Percentiles rank a stretch among this genome's conserved stretches.
Conservation (phyloP, 108 stramenopile species). For the Fragilaria crotonensis region DNA sequence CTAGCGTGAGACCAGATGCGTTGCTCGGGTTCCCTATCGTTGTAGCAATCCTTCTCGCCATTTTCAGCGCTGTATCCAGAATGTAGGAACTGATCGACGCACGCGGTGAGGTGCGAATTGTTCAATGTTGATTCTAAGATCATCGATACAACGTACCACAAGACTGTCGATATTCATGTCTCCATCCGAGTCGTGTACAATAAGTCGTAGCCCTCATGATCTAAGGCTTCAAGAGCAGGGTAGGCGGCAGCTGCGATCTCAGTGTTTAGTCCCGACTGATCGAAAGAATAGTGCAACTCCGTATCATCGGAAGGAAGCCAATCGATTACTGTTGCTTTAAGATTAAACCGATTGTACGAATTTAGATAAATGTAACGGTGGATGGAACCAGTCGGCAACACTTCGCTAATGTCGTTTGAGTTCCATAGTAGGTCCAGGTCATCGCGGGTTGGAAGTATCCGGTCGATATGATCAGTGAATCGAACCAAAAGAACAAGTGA, state of each 20-base stretch:
- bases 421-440: conserved; percentile 33
- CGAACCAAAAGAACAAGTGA: not conserved
- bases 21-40: conserved; percentile 6
- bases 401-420: not conserved
- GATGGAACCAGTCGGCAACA: not conserved
- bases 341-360: conserved; percentile 12
- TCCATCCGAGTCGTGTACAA: conserved; percentile 1
- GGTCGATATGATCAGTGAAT: conserved; percentile 4
- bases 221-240: conserved; percentile 5
- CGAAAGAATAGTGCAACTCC: conserved; percentile 9
- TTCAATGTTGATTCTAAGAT: not conserved
- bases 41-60: conserved; percentile 19
- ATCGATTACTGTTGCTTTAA: conserved; percentile 13
- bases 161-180: conserved; percentile 7
- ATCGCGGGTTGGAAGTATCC: conserved; percentile 19
- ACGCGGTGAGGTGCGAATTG: not conserved
- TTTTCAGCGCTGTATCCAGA: conserved; percentile 23
- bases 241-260: not conserved
- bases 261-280: conserved; percentile 6
- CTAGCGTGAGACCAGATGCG: conserved; percentile 21
- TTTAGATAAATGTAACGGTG: not conserved
- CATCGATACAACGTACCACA: not conserved
- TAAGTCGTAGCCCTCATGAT: conserved; percentile 3
- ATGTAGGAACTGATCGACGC: conserved; percentile 8
- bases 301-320: conserved; percentile 13